Evolutionary conservation across 2,329 filamentous ascomycete genomes (phyloP), one percentile per base, ranked within the genome.

Genomic region (Torrubiella hemipterigena): DNA sequence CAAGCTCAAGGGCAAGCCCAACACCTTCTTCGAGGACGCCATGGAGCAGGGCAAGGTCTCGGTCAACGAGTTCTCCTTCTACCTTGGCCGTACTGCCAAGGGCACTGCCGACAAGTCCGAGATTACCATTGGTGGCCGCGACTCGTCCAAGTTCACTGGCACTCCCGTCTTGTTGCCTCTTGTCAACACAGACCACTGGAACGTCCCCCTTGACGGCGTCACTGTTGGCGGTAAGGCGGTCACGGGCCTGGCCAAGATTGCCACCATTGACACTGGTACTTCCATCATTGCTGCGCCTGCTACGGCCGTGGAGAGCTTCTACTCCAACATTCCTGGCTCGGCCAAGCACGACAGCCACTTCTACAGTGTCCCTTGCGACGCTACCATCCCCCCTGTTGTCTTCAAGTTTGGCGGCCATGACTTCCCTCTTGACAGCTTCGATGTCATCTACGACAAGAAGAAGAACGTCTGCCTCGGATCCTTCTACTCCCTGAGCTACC

Each of bases 11-110:
- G 85, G 83, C 4, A 84, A 93, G 55, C 54, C 93, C 19, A 58
- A 89, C 29, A 69, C 89, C 34, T 77, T 79, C 23, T 69, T 89
- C 47, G 91, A 91, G 55, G 77, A 87, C 32, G 84, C 83, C 21
- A 76, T 85, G 49, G 72, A 81, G 40, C 62, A 68, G 40, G 73
- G 73, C 38, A 68, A 77, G 50, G 80, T 81, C 47, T 63, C 70
- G 41, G 67, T 72, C 51, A 74, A 76, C 14, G 73, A 80, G 30
- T 69, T 84, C 10, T 67, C 78, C 46, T 51, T 72, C 37, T 62
- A 67, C 43, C 51, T 67, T 35, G 70, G 71, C 12, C 71, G 65
- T 50, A 63, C 64, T 42, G 77, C 72, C 2, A 61, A 68, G 48
- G 54, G 77, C 40, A 72, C 78, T 46, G 73, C 72, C 27, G 65